phyloP scores from a whole-genome alignment of 352 stramenopile genomes.

The Pythium biforme region DNA sequence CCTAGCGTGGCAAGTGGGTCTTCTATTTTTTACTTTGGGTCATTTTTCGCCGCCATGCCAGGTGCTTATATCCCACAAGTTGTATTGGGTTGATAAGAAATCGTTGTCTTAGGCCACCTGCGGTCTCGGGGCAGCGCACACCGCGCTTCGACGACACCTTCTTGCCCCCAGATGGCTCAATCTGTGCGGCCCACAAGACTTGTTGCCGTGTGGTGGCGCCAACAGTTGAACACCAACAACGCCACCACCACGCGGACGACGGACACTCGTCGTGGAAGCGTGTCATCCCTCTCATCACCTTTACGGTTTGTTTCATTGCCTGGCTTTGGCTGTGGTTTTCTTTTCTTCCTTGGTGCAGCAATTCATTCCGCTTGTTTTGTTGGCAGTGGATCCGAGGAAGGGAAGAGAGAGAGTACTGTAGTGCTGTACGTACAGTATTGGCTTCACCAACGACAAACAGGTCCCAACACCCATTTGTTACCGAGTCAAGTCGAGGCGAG shows the following conservation, averaged over 20 bases:
- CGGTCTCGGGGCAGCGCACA: not conserved
- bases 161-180: slow-evolving; percentile 10
- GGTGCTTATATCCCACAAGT: not conserved
- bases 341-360: too few species aligned
- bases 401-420: too few species aligned
- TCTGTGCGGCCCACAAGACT: not conserved
- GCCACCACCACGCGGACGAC: not conserved
- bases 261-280: not conserved
- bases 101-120: not conserved
- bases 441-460: too few species aligned
- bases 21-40: slow-evolving; percentile 15
- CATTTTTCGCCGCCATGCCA: not conserved
- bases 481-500: too few species aligned
- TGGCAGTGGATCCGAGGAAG: too few species aligned
- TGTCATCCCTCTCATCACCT: not conserved
- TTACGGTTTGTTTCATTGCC: not conserved
- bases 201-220: not conserved
- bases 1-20: not conserved
- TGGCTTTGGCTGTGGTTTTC: too few species aligned
- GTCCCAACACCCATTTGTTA: too few species aligned
- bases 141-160: not conserved
- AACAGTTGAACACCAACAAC: not conserved
- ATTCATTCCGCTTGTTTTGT: too few species aligned
- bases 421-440: too few species aligned
- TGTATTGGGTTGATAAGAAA: not conserved